Conservation (phyloP, 1,284 basidiomycete genomes). For the Pseudozyma pruni region DNA sequence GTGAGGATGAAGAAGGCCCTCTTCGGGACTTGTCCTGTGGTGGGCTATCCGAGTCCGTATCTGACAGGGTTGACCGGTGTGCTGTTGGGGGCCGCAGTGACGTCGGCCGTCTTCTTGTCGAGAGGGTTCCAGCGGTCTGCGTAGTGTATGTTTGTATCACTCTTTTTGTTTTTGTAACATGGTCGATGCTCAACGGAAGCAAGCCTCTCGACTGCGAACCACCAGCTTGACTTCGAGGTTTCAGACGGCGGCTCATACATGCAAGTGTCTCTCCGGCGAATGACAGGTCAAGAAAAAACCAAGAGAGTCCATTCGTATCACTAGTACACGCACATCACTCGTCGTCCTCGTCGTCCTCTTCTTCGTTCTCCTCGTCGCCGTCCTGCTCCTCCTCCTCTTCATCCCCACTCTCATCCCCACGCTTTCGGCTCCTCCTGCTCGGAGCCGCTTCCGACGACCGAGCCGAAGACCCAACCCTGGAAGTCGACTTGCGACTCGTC, state of each 20-base stretch:
- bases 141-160: background rate
- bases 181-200: slow-evolving; percentile 4
- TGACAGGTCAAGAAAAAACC: background rate
- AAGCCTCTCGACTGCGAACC: too few species aligned
- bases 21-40: slow-evolving; percentile 57
- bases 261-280: too few species aligned
- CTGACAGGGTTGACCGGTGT: slow-evolving; percentile 47
- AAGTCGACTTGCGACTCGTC: slow-evolving; percentile 27
- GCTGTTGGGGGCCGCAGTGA: slow-evolving; percentile 32
- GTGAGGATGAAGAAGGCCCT: slow-evolving; percentile 47
- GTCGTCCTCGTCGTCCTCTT: slow-evolving; percentile 36
- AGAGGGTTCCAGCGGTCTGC: slow-evolving; percentile 21
- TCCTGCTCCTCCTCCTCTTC: slow-evolving; percentile 24
- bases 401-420: slow-evolving; percentile 15
- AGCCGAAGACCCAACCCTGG: slow-evolving; percentile 16
- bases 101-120: slow-evolving; percentile 33
- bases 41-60: slow-evolving; percentile 55
- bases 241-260: too few species aligned
- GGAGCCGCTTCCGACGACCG: slow-evolving; percentile 16
- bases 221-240: too few species aligned
- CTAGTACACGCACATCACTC: slow-evolving; percentile 13
- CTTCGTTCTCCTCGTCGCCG: slow-evolving; percentile 25
- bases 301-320: background rate
- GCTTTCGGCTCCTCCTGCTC: slow-evolving; percentile 20
- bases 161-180: background rate